Evolutionary conservation across 2,329 filamentous ascomycete genomes (phyloP).

Genomic region (Xylaria sp.): DNA sequence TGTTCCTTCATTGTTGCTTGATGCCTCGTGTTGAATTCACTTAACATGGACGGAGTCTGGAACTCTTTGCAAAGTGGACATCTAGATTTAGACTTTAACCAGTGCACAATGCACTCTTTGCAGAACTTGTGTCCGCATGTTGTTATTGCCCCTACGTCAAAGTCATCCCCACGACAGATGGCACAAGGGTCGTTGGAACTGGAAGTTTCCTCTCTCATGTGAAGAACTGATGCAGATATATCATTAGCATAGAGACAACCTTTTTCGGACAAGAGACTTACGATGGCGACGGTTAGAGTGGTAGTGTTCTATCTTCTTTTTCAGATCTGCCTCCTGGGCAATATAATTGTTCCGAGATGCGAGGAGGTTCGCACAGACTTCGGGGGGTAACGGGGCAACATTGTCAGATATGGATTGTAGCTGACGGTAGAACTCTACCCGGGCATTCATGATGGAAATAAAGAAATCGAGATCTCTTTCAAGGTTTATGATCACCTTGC

Average conservation of each 20-base stretch:
- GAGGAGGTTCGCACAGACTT: slow-evolving; percentile 65
- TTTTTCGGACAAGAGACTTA: slow-evolving; percentile 50
- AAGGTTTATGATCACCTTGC: slow-evolving; percentile 59
- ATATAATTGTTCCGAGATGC: slow-evolving; percentile 55
- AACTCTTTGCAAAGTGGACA: slow-evolving; percentile 87
- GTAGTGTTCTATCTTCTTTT: slow-evolving; percentile 68
- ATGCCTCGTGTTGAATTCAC: slow-evolving; percentile 84
- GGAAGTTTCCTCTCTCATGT: slow-evolving; percentile 68
- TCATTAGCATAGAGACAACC: slow-evolving; percentile 35
- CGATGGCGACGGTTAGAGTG: slow-evolving; percentile 81
- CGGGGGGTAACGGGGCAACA: slow-evolving; percentile 72
- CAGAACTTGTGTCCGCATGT: slow-evolving; percentile 94
- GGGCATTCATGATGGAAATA: slow-evolving; percentile 81
- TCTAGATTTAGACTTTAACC: slow-evolving; percentile 77
- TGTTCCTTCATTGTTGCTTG: slow-evolving; percentile 74
- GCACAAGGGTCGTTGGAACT: slow-evolving; percentile 78
- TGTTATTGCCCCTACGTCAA: slow-evolving; percentile 83
- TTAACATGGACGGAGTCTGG: slow-evolving; percentile 74
- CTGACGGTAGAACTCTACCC: slow-evolving; percentile 90
- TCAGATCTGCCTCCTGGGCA: slow-evolving; percentile 61
- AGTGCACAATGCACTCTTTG: slow-evolving; percentile 83
- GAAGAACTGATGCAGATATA: slow-evolving; percentile 56
- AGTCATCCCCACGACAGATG: slow-evolving; percentile 79
- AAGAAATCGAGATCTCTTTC: slow-evolving; percentile 82
- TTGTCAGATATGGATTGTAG: slow-evolving; percentile 91